Percentiles rank a stretch among this genome's conserved stretches.
These are phyloP conservation scores for Globisporangium parvum DNA, from an alignment of 352 stramenopile species.

Conservation along the genomic window DNA sequence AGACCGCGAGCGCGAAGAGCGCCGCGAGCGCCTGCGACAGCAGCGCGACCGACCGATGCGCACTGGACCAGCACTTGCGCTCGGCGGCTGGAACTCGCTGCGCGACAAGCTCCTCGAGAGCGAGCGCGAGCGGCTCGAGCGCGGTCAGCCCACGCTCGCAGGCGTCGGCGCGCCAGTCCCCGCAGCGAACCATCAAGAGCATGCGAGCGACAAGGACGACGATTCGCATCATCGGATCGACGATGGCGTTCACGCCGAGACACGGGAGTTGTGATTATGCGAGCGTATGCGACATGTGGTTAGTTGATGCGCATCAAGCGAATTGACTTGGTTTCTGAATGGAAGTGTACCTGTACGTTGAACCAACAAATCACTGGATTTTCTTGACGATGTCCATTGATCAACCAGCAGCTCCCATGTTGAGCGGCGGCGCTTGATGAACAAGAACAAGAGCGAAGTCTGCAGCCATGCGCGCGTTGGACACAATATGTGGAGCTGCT, in stretches of 20 bases:
- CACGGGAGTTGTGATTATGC: not conserved
- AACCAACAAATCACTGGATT: too few species aligned
- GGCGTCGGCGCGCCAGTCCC: not conserved
- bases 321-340: too few species aligned
- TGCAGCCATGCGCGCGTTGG: too few species aligned
- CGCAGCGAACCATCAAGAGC: not conserved
- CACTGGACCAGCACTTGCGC: slow-evolving; percentile 6
- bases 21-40: not conserved
- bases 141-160: slow-evolving; percentile 7
- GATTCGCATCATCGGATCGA: not conserved
- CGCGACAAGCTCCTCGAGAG: slow-evolving; percentile 15
- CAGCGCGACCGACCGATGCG: not conserved
- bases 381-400: too few species aligned
- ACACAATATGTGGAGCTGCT: too few species aligned
- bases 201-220: not conserved
- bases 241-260: not conserved
- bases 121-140: slow-evolving; percentile 10
- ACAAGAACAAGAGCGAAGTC: too few species aligned
- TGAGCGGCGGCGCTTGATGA: too few species aligned
- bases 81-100: slow-evolving; percentile 14
- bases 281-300: not conserved
- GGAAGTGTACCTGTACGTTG: too few species aligned
- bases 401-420: too few species aligned
- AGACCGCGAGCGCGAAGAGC: not conserved
- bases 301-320: not conserved